Percentiles rank a stretch among this genome's conserved stretches.
Evolutionary conservation across 768 basidiomycete species (phyloP).

Genomic region (Amanita fuliginea): DNA sequence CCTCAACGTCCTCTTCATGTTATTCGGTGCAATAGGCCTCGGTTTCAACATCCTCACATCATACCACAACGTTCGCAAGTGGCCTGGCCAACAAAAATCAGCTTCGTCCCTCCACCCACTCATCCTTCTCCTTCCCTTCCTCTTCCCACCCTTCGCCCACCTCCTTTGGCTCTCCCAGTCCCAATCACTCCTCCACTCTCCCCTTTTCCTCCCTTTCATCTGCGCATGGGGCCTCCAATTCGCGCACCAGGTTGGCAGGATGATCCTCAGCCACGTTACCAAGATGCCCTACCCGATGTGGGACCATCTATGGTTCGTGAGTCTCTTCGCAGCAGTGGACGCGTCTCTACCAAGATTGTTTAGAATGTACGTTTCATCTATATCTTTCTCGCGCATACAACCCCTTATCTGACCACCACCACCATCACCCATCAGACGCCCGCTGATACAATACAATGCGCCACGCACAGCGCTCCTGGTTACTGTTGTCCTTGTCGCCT

Average conservation of each 20-base stretch:
- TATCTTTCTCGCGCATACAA: conserved; percentile 1
- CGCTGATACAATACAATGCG: conserved; percentile 65
- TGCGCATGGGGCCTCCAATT: conserved; percentile 91
- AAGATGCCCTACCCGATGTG: conserved; percentile 74
- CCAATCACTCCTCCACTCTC: conserved; percentile 63
- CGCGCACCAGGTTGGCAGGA: conserved; percentile 80
- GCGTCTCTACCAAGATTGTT: conserved; percentile 66
- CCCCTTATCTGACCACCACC: neutral
- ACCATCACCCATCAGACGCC: conserved; percentile 37
- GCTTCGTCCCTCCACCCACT: conserved; percentile 41
- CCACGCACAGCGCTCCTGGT: conserved; percentile 61
- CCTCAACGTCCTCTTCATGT: conserved; percentile 84
- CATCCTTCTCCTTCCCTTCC: conserved; percentile 70
- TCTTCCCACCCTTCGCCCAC: conserved; percentile 58
- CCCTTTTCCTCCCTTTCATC: conserved; percentile 78
- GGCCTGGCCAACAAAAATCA: conserved; percentile 8
- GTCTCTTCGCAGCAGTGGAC: conserved; percentile 65
- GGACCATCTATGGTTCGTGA: conserved; percentile 84
- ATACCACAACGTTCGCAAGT: conserved; percentile 72
- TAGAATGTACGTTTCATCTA: conserved; percentile 36
- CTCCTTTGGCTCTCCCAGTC: conserved; percentile 76
- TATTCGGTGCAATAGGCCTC: conserved; percentile 59
- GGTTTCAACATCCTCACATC: conserved; percentile 71
- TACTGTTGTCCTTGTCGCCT: conserved; percentile 54
- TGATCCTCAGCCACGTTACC: conserved; percentile 92